Conservation (phyloP, 371 early-diverging fungal genomes). For the Batkoa obscura region DNA sequence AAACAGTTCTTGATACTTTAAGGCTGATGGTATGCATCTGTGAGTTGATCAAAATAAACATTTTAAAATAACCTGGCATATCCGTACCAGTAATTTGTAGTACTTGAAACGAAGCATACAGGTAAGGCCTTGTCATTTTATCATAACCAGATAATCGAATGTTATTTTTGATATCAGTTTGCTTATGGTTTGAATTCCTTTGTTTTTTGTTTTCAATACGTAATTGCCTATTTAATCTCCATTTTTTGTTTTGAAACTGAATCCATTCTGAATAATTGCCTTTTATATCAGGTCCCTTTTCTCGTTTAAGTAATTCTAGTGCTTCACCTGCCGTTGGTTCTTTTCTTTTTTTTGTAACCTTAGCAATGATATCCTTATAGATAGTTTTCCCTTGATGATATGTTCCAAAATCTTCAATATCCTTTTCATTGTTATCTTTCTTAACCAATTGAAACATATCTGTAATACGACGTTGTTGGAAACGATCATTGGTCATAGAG, state of each 20-base stretch:
- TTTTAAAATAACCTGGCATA: slow-evolving; percentile 55
- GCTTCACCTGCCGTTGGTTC: slow-evolving; percentile 2
- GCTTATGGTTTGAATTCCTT: neutral
- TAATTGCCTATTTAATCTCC: slow-evolving; percentile 31
- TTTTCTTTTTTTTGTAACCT: neutral
- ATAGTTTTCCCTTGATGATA: neutral
- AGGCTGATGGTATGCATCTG: slow-evolving; percentile 47
- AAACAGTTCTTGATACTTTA: slow-evolving; percentile 64
- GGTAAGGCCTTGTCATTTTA: slow-evolving; percentile 1
- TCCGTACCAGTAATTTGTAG: slow-evolving; percentile 70
- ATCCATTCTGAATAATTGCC: slow-evolving; percentile 41
- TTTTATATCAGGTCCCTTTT: slow-evolving; percentile 24
- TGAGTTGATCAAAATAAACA: slow-evolving; percentile 63
- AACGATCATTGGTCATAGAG: slow-evolving; percentile 42
- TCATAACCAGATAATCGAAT: neutral
- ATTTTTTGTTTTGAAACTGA: slow-evolving; percentile 43
- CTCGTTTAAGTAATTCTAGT: neutral
- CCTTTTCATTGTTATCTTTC: slow-evolving; percentile 14
- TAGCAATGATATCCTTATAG: neutral
- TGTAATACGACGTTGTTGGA: slow-evolving; percentile 70
- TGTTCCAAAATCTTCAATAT: slow-evolving; percentile 36
- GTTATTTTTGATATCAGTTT: neutral
- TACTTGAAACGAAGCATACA: slow-evolving; percentile 44
- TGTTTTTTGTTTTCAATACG: slow-evolving; percentile 6
- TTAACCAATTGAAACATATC: slow-evolving; percentile 42